These are phyloP conservation scores for Ogataea pilisensis DNA, from an alignment of 805 yeast species.

Conservation along the genomic window DNA sequence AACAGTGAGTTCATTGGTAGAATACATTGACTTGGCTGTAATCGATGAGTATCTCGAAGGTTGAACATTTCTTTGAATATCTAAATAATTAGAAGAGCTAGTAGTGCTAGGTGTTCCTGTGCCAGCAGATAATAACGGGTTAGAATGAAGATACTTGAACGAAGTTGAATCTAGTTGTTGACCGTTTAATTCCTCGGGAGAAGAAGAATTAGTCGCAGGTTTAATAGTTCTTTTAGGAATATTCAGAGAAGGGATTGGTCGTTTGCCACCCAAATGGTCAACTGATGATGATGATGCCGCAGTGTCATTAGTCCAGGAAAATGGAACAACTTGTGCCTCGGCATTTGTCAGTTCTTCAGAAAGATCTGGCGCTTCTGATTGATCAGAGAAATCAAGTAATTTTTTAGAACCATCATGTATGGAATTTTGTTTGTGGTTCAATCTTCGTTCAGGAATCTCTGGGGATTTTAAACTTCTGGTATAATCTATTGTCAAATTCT, in stretches of 20 bases:
- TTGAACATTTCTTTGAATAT: not conserved
- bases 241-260: not conserved
- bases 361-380: not conserved
- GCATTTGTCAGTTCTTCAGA: not conserved
- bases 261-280: not conserved
- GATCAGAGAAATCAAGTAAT: not conserved
- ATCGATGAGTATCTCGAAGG: not conserved
- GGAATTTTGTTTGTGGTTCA: not conserved
- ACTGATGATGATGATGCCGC: not conserved
- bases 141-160: not conserved
- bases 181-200: not conserved
- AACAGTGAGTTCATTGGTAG: slow-evolving; percentile 8
- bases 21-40: slow-evolving; percentile 1
- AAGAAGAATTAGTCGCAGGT: not conserved
- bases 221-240: not conserved
- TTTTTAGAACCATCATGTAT: not conserved
- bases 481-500: not conserved
- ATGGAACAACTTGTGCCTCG: not conserved
- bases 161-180: not conserved
- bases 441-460: not conserved
- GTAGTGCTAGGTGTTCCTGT: slow-evolving; percentile 1
- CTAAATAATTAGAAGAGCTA: not conserved
- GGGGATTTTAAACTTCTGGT: not conserved
- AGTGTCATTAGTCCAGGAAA: not conserved
- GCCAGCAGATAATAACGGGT: not conserved